phyloP scores from a whole-genome alignment of 345 rosid species.

The Mangifera indica region DNA sequence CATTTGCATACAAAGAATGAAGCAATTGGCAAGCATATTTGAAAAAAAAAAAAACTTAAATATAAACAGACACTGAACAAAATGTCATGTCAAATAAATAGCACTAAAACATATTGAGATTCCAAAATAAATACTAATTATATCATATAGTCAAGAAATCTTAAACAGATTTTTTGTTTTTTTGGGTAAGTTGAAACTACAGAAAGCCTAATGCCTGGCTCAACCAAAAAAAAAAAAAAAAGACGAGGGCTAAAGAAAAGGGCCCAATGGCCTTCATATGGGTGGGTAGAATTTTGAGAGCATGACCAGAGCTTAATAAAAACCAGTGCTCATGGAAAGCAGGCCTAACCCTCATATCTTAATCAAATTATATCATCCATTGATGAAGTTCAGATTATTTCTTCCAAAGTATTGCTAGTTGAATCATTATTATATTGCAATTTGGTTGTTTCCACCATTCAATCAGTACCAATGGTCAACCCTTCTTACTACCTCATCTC shows the following conservation, averaged over 20 bases:
- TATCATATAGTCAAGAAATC: background rate
- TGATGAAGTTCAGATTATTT: background rate
- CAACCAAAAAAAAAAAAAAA: slow-evolving; percentile 1
- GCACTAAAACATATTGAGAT: background rate
- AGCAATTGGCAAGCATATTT: background rate
- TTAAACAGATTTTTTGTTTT: background rate
- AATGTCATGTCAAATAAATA: background rate
- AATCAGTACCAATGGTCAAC: background rate
- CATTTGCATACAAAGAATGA: background rate
- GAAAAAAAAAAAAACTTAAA: background rate
- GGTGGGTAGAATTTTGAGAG: background rate
- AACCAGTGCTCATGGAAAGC: background rate
- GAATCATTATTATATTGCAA: background rate
- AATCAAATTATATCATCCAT: background rate
- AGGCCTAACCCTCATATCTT: slow-evolving; percentile 5
- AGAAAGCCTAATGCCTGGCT: background rate
- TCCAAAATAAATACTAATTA: background rate
- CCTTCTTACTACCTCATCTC: too few relatives aligned
- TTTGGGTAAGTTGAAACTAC: too few relatives aligned
- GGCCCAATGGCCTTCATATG: background rate
- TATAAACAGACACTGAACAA: background rate
- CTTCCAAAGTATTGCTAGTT: background rate
- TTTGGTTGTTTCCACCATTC: background rate
- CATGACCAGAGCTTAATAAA: background rate
- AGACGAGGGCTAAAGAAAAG: background rate